These are phyloP conservation scores for Neurospora africana DNA, from an alignment of 495 filamentous ascomycete species.

Conservation along the genomic window DNA sequence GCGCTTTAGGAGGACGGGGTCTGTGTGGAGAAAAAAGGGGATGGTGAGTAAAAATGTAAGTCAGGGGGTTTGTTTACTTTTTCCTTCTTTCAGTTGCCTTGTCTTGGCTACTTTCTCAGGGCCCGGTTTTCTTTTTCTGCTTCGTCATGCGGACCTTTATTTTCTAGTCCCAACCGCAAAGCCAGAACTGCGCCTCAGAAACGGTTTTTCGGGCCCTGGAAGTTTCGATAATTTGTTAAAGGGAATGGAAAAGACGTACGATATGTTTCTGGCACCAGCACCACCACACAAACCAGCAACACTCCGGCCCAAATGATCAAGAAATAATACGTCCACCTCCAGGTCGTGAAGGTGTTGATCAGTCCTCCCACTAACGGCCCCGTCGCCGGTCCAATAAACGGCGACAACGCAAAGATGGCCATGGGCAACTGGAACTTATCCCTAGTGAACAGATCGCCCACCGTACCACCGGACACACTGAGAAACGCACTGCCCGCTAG, in stretches of 20 bases:
- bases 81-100: neutral
- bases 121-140: neutral
- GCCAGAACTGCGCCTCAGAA: neutral
- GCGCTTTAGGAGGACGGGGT: slow-evolving; percentile 56
- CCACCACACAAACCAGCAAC: slow-evolving; percentile 49
- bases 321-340: slow-evolving; percentile 87
- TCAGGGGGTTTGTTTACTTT: neutral
- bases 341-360: slow-evolving; percentile 63
- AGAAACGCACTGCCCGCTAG: slow-evolving; percentile 81
- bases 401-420: slow-evolving; percentile 62
- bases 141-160: neutral
- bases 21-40: slow-evolving; percentile 11
- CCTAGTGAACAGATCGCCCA: slow-evolving; percentile 76
- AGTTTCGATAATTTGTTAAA: neutral
- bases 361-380: slow-evolving; percentile 50
- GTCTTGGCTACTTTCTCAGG: neutral
- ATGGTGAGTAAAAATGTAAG: neutral
- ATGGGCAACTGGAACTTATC: slow-evolving; percentile 57
- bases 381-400: slow-evolving; percentile 60
- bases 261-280: slow-evolving; percentile 88
- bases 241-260: slow-evolving; percentile 31
- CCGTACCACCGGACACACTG: slow-evolving; percentile 80
- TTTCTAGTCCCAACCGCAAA: neutral
- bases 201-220: neutral
- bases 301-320: slow-evolving; percentile 70